phyloP scores from a whole-genome alignment of 805 yeast species.

The Scheffersomyces stipitis region DNA sequence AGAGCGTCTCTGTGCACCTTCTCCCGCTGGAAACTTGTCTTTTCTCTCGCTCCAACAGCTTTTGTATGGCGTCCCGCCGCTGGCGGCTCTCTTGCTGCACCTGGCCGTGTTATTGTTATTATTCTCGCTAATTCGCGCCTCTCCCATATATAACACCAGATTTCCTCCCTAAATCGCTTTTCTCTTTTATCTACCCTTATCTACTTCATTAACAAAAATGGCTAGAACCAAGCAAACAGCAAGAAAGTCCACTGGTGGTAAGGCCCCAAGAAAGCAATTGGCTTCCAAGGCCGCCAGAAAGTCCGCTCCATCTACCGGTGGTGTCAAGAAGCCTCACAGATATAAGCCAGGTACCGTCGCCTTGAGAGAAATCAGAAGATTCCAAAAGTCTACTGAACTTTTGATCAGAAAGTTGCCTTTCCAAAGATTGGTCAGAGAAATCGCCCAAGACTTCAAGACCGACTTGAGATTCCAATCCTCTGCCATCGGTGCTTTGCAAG shows the following conservation, averaged over 20 bases:
- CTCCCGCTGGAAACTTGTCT: too few relatives aligned
- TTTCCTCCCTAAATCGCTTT: too few relatives aligned
- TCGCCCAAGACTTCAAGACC: slow-evolving; percentile 91
- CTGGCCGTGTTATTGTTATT: too few relatives aligned
- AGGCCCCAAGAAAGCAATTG: slow-evolving; percentile 91
- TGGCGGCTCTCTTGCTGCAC: too few relatives aligned
- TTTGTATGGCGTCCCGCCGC: too few relatives aligned
- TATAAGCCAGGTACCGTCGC: slow-evolving; percentile 98
- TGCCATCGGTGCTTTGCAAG: slow-evolving; percentile 97
- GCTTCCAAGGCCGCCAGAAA: slow-evolving; percentile 94
- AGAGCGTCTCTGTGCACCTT: too few relatives aligned
- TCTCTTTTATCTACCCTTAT: too few relatives aligned
- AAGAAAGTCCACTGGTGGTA: slow-evolving; percentile 94
- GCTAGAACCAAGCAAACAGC: slow-evolving; percentile 95
- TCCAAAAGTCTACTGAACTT: slow-evolving; percentile 93
- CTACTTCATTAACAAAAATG: slow-evolving; percentile 46
- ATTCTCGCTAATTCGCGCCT: too few relatives aligned
- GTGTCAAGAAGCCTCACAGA: slow-evolving; percentile 94
- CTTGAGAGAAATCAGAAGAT: slow-evolving; percentile 94
- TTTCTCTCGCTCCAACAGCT: too few relatives aligned
- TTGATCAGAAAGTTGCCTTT: slow-evolving; percentile 95
- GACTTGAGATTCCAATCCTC: slow-evolving; percentile 96
- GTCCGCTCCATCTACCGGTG: slow-evolving; percentile 89
- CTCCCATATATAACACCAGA: too few relatives aligned
- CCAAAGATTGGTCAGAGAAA: slow-evolving; percentile 95